Evolutionary conservation across 331 rosid species (phyloP).

Genomic region (Quercus phellos): DNA sequence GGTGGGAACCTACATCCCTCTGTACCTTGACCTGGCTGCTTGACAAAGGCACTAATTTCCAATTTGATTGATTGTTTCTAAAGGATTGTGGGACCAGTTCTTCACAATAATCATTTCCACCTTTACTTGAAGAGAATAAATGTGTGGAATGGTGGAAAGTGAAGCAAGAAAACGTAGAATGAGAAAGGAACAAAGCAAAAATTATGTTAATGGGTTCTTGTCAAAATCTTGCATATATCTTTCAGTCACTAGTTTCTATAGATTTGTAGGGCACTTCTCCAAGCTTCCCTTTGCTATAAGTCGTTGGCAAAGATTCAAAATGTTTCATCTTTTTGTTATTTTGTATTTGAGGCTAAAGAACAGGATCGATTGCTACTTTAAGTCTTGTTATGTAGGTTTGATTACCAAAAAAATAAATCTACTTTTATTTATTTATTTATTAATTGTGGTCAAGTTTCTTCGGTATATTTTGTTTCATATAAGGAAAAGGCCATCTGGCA

Average conservation of each 20-base stretch:
- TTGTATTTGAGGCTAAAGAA: constrained; percentile 30
- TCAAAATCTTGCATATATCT: constrained; percentile 76
- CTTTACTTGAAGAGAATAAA: constrained; percentile 63
- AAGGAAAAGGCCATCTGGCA: constrained; percentile 26
- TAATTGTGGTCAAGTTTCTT: constrained; percentile 39
- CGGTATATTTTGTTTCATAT: constrained; percentile 35
- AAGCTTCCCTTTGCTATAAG: constrained; percentile 45
- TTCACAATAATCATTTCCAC: constrained; percentile 40
- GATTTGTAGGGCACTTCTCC: constrained; percentile 61
- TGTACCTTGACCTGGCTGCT: constrained; percentile 36
- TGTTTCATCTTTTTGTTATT: constrained; percentile 53
- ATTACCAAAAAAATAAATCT: constrained; percentile 25
- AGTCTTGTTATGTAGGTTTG: constrained; percentile 41
- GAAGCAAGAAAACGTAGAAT: constrained; percentile 48
- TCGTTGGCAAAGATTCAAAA: constrained; percentile 60
- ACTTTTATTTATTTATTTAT: not conserved
- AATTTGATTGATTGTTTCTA: constrained; percentile 47
- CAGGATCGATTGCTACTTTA: constrained; percentile 42
- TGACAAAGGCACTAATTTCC: constrained; percentile 42
- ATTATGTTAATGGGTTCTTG: constrained; percentile 69
- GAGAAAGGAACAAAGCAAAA: constrained; percentile 69
- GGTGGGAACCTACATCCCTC: constrained; percentile 39
- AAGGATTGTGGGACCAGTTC: constrained; percentile 40
- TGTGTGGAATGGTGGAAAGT: constrained; percentile 60
- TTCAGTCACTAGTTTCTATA: constrained; percentile 47